phyloP scores from a whole-genome alignment of 2,329 filamentous ascomycete genomes.

The Fusarium succisae region DNA sequence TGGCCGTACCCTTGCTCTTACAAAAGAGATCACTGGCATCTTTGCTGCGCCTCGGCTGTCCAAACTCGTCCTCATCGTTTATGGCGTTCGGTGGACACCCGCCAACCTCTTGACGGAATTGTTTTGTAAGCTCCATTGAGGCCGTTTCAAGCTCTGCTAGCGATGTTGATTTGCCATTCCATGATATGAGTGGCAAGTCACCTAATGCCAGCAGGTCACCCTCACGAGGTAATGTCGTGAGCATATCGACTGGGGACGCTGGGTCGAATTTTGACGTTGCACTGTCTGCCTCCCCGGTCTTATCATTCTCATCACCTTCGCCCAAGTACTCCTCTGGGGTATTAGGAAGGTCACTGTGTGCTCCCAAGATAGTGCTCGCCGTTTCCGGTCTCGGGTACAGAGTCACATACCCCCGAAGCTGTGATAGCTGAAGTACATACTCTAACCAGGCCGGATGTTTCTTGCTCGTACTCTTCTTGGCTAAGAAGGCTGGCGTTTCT shows the following conservation, averaged over 20 bases:
- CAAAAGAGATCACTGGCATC: slow-evolving; percentile 74
- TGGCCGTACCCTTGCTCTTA: slow-evolving; percentile 32
- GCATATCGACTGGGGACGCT: slow-evolving; percentile 54
- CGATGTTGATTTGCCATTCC: slow-evolving; percentile 65
- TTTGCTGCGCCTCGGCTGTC: slow-evolving; percentile 38
- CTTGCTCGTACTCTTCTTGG: slow-evolving; percentile 70
- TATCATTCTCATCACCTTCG: slow-evolving; percentile 37
- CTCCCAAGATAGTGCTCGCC: slow-evolving; percentile 68
- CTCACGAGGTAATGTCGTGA: slow-evolving; percentile 58
- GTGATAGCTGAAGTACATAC: slow-evolving; percentile 78
- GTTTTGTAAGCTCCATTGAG: slow-evolving; percentile 61
- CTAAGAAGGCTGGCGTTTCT: slow-evolving; percentile 52
- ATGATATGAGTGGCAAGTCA: slow-evolving; percentile 68
- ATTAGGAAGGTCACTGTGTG: slow-evolving; percentile 80
- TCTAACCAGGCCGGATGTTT: slow-evolving; percentile 81
- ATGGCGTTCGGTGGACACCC: slow-evolving; percentile 59
- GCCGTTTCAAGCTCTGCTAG: slow-evolving; percentile 52
- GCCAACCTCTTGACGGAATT: slow-evolving; percentile 74
- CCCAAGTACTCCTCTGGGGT: slow-evolving; percentile 73
- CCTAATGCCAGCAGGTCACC: slow-evolving; percentile 56
- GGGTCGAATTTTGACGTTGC: slow-evolving; percentile 51
- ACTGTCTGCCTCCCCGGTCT: slow-evolving; percentile 43
- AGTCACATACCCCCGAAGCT: slow-evolving; percentile 79
- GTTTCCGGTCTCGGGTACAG: slow-evolving; percentile 76
- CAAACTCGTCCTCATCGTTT: slow-evolving; percentile 31